phyloP scores from a whole-genome alignment of 148 eudicot species.

The Rhododendron griersonianum region DNA sequence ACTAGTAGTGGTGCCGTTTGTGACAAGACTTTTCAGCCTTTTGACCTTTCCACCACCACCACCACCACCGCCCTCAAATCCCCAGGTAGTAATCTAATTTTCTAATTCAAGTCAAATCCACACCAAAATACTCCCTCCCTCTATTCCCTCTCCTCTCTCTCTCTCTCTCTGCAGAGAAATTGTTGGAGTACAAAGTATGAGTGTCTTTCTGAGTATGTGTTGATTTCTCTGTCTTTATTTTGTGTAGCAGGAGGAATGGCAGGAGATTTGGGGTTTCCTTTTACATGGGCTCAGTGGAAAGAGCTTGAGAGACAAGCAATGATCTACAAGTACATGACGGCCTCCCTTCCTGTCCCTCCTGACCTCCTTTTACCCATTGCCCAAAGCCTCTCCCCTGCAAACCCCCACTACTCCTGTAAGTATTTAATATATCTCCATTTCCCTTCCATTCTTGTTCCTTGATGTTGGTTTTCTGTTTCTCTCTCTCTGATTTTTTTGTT shows the following conservation, averaged over 20 bases:
- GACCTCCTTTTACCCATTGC: slow-evolving; percentile 50
- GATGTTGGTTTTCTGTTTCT: neutral
- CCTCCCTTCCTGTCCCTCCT: slow-evolving; percentile 67
- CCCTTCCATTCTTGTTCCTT: neutral
- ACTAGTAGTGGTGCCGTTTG: neutral
- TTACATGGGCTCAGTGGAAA: slow-evolving; percentile 71
- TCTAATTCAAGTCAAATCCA: neutral
- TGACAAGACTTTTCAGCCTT: slow-evolving; percentile 31
- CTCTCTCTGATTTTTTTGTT: neutral
- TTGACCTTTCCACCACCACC: slow-evolving; percentile 30
- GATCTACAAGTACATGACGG: slow-evolving; percentile 71
- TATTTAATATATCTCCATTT: neutral
- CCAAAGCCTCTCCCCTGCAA: neutral
- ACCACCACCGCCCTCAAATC: slow-evolving; percentile 27
- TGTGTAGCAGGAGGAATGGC: slow-evolving; percentile 38
- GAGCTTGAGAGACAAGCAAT: slow-evolving; percentile 83
- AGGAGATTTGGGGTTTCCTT: slow-evolving; percentile 45
- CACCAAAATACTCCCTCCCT: neutral
- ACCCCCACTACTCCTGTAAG: neutral
- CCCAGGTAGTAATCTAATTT: slow-evolving; percentile 34
- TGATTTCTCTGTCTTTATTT: neutral
- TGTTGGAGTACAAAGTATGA: neutral
- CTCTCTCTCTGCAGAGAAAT: neutral
- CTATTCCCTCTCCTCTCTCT: neutral
- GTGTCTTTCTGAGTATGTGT: neutral